Percentiles rank a stretch among this genome's conserved stretches.
Conservation (phyloP, 2,329 filamentous ascomycete species). For the Venturia oleaginea region DNA sequence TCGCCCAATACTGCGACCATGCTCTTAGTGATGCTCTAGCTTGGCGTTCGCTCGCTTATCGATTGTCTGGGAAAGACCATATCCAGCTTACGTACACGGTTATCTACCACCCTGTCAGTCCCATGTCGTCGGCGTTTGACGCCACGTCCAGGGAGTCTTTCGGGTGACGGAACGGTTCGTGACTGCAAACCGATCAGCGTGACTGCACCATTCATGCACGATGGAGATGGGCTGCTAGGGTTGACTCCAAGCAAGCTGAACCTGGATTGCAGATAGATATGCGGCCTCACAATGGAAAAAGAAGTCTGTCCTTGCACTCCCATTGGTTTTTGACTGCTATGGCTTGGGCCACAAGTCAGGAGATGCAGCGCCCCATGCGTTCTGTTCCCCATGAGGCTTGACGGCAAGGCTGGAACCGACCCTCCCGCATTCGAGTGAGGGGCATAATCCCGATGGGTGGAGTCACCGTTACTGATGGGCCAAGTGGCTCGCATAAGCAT, state of each 20-base stretch:
- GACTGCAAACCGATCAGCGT: not conserved
- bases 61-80: no score
- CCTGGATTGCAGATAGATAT: not conserved
- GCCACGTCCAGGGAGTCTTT: not conserved
- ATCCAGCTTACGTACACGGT: not conserved
- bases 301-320: not conserved
- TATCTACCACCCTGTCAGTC: not conserved
- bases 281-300: not conserved
- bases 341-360: not conserved
- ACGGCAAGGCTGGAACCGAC: not conserved
- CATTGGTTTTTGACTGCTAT: not conserved
- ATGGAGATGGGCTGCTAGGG: not conserved
- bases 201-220: not conserved
- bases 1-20: not conserved
- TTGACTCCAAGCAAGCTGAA: not conserved
- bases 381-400: not conserved
- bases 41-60: no score
- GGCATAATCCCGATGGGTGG: not conserved
- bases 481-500: not conserved
- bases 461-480: not conserved
- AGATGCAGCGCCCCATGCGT: not conserved
- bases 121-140: not conserved
- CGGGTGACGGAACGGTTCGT: not conserved
- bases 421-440: no score
- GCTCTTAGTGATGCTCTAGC: no score